phyloP scores from a whole-genome alignment of 208 protist species.

The Leishmania turanica region DNA sequence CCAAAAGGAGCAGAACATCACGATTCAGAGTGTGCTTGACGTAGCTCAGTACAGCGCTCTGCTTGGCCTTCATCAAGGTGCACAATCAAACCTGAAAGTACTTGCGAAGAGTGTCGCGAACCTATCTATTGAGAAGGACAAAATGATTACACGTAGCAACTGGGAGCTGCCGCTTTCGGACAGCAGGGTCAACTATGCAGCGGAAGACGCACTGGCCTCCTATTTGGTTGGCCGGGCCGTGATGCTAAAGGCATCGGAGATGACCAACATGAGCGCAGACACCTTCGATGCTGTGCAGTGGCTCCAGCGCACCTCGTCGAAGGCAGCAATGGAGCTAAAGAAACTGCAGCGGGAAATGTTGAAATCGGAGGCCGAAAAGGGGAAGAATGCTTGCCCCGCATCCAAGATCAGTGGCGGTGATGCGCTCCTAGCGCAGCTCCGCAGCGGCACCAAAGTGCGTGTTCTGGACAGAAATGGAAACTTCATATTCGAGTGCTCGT shows the following conservation, averaged over 20 bases:
- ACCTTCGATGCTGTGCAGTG: slow-evolving; percentile 18
- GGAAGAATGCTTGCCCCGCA: neutral
- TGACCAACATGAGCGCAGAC: neutral
- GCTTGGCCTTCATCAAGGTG: slow-evolving; percentile 21
- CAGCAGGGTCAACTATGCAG: slow-evolving; percentile 41
- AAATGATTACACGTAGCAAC: slow-evolving; percentile 48
- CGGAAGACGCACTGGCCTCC: slow-evolving; percentile 63
- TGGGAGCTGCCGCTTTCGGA: slow-evolving; percentile 52
- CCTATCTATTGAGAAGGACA: slow-evolving; percentile 41
- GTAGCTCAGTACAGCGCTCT: slow-evolving; percentile 38
- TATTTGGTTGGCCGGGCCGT: slow-evolving; percentile 37
- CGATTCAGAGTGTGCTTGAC: slow-evolving; percentile 37
- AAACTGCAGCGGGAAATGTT: slow-evolving; percentile 10
- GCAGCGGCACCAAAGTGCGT: slow-evolving; percentile 23
- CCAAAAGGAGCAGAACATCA: slow-evolving; percentile 33
- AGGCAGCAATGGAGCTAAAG: slow-evolving; percentile 34
- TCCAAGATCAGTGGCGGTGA: neutral
- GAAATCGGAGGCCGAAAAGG: neutral
- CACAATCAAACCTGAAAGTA: slow-evolving; percentile 32
- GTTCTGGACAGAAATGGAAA: slow-evolving; percentile 39
- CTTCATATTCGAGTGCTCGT: slow-evolving; percentile 50
- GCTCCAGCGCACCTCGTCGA: slow-evolving; percentile 14
- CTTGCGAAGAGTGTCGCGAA: slow-evolving; percentile 27
- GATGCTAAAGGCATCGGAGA: slow-evolving; percentile 21
- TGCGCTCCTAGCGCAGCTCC: neutral